Evolutionary conservation across 352 stramenopile species (phyloP), one percentile per base, ranked within the genome.

Genomic region (Globisporangium orthogonon): DNA sequence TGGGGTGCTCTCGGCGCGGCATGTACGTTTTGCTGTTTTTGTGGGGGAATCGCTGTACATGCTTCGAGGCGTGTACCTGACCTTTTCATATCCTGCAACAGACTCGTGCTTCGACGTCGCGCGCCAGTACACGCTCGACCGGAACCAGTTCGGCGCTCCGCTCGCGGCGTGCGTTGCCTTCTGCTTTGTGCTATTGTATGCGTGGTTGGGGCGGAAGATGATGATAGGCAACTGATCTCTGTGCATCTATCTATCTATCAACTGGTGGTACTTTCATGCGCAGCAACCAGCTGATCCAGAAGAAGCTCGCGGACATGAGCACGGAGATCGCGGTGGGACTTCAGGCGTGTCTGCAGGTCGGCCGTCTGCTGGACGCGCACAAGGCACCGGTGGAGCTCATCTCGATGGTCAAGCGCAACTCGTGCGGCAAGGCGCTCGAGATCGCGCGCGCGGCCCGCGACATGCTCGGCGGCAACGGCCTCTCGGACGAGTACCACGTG

Each of bases 401-500:
- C 41, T 97, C 87, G 47, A 72, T 98, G 53, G 89, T 98, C 41
- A 98, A 98, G 74, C 80, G 95, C 35, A 98, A 98, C 75, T 96
- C 81, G 66, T 98, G 94, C 69, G 92, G 91, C 44, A 98, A 98
- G 74, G 82, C 94, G 2, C 73, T 98, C 18, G 88, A 98, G 56
- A 98, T 98, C 64, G 93, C 93, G 15, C 86, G 83, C 41, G 77
- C 74, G 39, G 80, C 83, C 51, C 80, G 97, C 54, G 97, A 99
- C 77, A 98, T 99, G 95, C 78, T 99, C 39, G 97, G 97, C 44
- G 97, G 95, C 54, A 99, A 99, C 73, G 97, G 97, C 30, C 94
- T 99, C 56, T 97, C 90, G 55, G 97, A 99, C 71, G 97, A 99
- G 69, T 99, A 99, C 78, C 96, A 99, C 69, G 78, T 99, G 56